These are phyloP conservation scores for Sporothrix mexicana DNA, from an alignment of 2,329 filamentous ascomycete genomes.

Conservation along the genomic window DNA sequence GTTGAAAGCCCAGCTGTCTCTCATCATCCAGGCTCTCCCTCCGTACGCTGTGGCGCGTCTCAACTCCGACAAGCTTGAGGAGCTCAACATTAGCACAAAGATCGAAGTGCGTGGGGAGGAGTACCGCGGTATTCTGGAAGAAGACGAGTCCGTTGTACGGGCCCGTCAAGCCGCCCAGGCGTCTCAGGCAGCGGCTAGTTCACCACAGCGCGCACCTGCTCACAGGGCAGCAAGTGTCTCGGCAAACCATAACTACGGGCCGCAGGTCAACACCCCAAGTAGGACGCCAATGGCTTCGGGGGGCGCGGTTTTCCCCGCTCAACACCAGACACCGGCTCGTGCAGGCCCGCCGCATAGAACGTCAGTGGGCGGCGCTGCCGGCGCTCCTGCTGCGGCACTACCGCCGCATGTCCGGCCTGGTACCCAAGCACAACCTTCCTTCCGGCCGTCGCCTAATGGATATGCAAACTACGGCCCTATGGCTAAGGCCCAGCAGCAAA, in stretches of 20 bases:
- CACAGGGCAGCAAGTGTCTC: constrained; percentile 46
- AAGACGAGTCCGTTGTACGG: constrained; percentile 70
- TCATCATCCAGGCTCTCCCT: constrained; percentile 76
- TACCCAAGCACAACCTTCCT: constrained; percentile 48
- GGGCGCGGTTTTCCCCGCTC: constrained; percentile 46
- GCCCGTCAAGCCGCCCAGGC: constrained; percentile 39
- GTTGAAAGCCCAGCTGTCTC: constrained; percentile 73
- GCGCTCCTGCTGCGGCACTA: constrained; percentile 41
- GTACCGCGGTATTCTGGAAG: constrained; percentile 80
- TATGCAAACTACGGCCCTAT: constrained; percentile 57
- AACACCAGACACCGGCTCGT: constrained; percentile 50
- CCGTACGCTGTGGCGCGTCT: constrained; percentile 86
- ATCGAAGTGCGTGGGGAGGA: constrained; percentile 75
- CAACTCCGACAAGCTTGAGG: constrained; percentile 82
- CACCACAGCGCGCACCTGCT: constrained; percentile 43
- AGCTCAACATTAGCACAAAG: constrained; percentile 80
- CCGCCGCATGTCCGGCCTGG: constrained; percentile 36
- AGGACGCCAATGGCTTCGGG: constrained; percentile 52
- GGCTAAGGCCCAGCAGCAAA: constrained; percentile 53
- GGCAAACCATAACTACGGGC: constrained; percentile 51
- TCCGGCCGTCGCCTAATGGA: constrained; percentile 55
- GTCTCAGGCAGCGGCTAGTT: constrained; percentile 40
- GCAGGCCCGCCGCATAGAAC: constrained; percentile 50
- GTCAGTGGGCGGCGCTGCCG: constrained; percentile 43
- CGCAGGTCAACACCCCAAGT: constrained; percentile 56